Percentiles rank a stretch among this genome's conserved stretches.
phyloP scores from a whole-genome alignment of 1,284 basidiomycete genomes.

The Cyathus olla region DNA sequence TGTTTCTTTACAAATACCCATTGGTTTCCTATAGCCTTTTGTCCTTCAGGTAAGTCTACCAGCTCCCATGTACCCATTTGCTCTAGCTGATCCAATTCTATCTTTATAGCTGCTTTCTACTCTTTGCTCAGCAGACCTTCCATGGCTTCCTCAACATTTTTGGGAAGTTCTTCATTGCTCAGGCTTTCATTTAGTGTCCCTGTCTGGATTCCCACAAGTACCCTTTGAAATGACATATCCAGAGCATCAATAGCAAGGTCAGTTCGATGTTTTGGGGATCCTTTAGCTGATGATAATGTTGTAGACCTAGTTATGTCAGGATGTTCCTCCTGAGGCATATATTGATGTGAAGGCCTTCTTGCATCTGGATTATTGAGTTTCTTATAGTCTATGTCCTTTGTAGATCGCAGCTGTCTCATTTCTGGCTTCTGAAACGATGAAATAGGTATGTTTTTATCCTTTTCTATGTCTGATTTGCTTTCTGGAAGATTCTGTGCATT shows the following conservation, averaged over 20 bases:
- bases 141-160: slow-evolving; percentile 9
- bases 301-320: too few species aligned
- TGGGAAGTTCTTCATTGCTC: neutral
- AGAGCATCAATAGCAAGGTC: too few species aligned
- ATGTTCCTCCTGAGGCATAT: neutral
- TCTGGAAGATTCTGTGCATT: slow-evolving; percentile 2
- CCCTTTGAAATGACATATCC: too few species aligned
- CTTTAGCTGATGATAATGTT: too few species aligned
- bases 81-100: slow-evolving; percentile 21
- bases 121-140: neutral
- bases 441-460: too few species aligned
- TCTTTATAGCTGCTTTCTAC: slow-evolving; percentile 29
- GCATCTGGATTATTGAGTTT: neutral
- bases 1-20: slow-evolving; percentile 31
- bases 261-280: too few species aligned
- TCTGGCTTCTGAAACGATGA: too few species aligned
- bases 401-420: neutral
- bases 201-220: too few species aligned
- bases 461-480: neutral
- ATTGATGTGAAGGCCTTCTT: neutral
- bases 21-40: slow-evolving; percentile 18
- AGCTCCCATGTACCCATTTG: slow-evolving; percentile 26
- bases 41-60: slow-evolving; percentile 18
- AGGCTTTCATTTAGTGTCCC: neutral
- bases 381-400: neutral